These are phyloP conservation scores for Phytopythium chamaehyphon DNA, from an alignment of 352 stramenopile species.

Conservation along the genomic window DNA sequence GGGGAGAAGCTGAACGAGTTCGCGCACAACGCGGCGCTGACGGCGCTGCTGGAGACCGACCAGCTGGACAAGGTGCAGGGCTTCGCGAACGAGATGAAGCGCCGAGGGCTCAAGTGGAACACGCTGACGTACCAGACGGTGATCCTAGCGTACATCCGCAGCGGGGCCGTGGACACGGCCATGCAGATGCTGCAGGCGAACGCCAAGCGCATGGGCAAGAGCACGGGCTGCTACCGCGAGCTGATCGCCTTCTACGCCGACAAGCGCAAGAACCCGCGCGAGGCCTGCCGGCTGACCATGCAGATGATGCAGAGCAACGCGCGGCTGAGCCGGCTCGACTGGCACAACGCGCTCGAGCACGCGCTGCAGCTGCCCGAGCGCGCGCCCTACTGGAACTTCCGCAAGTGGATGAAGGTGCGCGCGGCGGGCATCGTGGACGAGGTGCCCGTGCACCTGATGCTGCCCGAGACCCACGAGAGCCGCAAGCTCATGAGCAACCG, in stretches of 20 bases:
- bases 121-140: slow-evolving; percentile 62
- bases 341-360: slow-evolving; percentile 62
- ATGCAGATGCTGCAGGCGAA: slow-evolving; percentile 67
- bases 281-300: slow-evolving; percentile 72
- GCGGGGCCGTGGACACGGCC: slow-evolving; percentile 50
- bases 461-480: slow-evolving; percentile 21
- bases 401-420: slow-evolving; percentile 82
- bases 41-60: slow-evolving; percentile 46
- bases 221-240: slow-evolving; percentile 69
- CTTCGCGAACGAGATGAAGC: slow-evolving; percentile 57
- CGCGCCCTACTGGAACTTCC: slow-evolving; percentile 83
- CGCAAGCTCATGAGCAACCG: slow-evolving; percentile 17
- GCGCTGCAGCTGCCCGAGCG: slow-evolving; percentile 61
- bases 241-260: slow-evolving; percentile 64
- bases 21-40: slow-evolving; percentile 62
- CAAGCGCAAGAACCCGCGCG: slow-evolving; percentile 52
- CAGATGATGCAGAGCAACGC: slow-evolving; percentile 85
- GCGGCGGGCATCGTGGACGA: slow-evolving; percentile 47
- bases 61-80: slow-evolving; percentile 55
- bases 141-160: slow-evolving; percentile 59
- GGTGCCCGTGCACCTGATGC: slow-evolving; percentile 59
- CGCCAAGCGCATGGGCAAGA: slow-evolving; percentile 66
- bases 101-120: slow-evolving; percentile 57
- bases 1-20: slow-evolving; percentile 57
- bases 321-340: slow-evolving; percentile 70